Conservation (phyloP, 2,329 filamentous ascomycete species). For the Scopulariopsis brevicaulis region DNA sequence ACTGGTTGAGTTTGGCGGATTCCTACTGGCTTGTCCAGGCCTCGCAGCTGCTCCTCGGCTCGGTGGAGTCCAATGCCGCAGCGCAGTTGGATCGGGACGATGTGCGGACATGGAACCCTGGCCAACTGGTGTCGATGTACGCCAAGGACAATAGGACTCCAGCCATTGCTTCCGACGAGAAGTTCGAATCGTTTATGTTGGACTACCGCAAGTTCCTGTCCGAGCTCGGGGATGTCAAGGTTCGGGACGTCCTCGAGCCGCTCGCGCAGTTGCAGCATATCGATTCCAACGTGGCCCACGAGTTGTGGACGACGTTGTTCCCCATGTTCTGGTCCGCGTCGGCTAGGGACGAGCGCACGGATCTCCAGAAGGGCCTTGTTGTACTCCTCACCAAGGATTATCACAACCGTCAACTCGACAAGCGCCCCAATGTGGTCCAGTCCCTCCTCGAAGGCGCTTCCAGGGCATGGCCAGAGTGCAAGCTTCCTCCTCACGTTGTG, state of each 20-base stretch:
- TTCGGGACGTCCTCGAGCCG: slow-evolving; percentile 81
- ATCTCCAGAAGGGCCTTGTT: slow-evolving; percentile 88
- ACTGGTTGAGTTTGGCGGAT: slow-evolving; percentile 91
- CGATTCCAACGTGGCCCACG: slow-evolving; percentile 69
- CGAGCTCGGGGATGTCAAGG: slow-evolving; percentile 76
- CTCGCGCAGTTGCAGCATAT: slow-evolving; percentile 86
- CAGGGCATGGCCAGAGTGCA: slow-evolving; percentile 75
- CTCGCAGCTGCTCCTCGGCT: slow-evolving; percentile 83
- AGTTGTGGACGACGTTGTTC: slow-evolving; percentile 86
- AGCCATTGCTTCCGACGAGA: slow-evolving; percentile 67
- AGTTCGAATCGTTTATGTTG: slow-evolving; percentile 67
- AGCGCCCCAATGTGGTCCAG: slow-evolving; percentile 89
- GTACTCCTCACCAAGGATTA: slow-evolving; percentile 87
- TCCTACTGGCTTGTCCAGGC: slow-evolving; percentile 97
- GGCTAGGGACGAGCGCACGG: slow-evolving; percentile 74
- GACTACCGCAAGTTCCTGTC: slow-evolving; percentile 73
- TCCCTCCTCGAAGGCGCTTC: slow-evolving; percentile 82
- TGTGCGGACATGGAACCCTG: slow-evolving; percentile 66
- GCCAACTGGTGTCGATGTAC: slow-evolving; percentile 62
- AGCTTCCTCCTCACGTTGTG: slow-evolving; percentile 88
- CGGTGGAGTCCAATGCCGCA: slow-evolving; percentile 72
- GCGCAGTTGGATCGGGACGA: slow-evolving; percentile 75
- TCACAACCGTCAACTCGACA: slow-evolving; percentile 87
- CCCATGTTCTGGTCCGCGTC: slow-evolving; percentile 89
- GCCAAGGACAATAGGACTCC: slow-evolving; percentile 54